These are phyloP conservation scores for Begonia masoniana DNA, from an alignment of 306 rosid species.

Conservation along the genomic window DNA sequence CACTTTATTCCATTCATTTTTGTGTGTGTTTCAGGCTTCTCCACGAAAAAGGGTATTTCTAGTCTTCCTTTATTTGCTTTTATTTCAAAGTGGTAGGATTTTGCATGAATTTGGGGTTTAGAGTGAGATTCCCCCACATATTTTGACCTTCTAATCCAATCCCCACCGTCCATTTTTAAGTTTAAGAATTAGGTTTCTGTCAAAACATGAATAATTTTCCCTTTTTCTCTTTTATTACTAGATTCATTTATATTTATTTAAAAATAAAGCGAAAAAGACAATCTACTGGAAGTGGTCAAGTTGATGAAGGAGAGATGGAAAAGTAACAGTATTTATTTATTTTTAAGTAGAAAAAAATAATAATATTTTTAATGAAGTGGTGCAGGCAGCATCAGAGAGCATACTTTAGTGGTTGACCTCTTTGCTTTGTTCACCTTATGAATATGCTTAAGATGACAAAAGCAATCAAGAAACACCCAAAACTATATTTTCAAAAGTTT, in stretches of 20 bases:
- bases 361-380: slow-evolving; percentile 2
- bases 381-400: slow-evolving; percentile 14
- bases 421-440: slow-evolving; percentile 37
- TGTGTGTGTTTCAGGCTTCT: too few relatives aligned
- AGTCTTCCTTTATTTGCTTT: too few relatives aligned
- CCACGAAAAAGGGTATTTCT: too few relatives aligned
- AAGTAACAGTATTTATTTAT: background rate
- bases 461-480: background rate
- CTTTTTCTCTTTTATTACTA: background rate
- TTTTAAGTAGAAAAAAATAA: background rate
- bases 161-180: background rate
- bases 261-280: too few relatives aligned
- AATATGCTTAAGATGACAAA: slow-evolving; percentile 25
- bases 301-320: background rate
- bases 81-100: too few relatives aligned
- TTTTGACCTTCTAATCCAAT: background rate
- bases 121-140: background rate
- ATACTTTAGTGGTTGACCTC: slow-evolving; percentile 60
- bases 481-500: too few relatives aligned
- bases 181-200: slow-evolving; percentile 19
- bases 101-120: too few relatives aligned
- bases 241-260: too few relatives aligned
- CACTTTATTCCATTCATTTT: too few relatives aligned
- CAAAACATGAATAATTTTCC: slow-evolving; percentile 11
- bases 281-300: too few relatives aligned